Percentiles rank a stretch among this genome's conserved stretches.
phyloP scores from a whole-genome alignment of 2,329 filamentous ascomycete genomes.

The Neofusicoccum laricinum region DNA sequence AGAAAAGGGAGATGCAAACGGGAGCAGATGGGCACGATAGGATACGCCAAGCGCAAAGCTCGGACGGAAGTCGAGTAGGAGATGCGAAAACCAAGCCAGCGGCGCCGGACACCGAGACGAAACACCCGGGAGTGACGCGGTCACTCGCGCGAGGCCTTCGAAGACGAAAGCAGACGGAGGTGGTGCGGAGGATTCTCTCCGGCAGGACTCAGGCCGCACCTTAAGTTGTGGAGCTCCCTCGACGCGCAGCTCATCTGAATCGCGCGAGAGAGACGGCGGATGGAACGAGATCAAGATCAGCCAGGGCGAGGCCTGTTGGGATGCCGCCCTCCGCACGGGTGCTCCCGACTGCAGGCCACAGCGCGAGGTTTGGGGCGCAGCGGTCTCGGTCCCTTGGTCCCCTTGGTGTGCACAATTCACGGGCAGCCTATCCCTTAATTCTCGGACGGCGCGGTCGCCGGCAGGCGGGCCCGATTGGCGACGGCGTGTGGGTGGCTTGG shows the following conservation, averaged over 20 bases:
- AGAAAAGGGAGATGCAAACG: background rate
- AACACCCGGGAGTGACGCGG: background rate
- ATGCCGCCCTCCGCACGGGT: background rate
- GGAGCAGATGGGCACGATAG: background rate
- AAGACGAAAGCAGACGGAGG: background rate
- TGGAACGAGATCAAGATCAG: background rate
- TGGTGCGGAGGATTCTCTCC: background rate
- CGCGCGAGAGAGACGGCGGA: background rate
- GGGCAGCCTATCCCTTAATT: background rate
- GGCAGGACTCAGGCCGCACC: background rate
- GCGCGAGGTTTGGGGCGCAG: slow-evolving; percentile 4
- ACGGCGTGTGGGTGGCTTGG: background rate
- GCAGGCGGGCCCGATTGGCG: background rate
- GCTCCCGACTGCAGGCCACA: slow-evolving; percentile 7
- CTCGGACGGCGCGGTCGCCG: background rate
- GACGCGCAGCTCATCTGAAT: background rate
- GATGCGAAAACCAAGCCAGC: background rate
- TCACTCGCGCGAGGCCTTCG: background rate
- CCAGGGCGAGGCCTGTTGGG: background rate
- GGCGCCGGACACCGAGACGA: background rate
- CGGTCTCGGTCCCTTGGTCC: background rate
- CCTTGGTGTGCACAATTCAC: background rate
- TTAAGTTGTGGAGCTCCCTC: too few relatives aligned
- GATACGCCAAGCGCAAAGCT: background rate
- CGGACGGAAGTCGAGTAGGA: background rate